A percentile compares a stretch with the other conserved stretches of the same genome.
phyloP scores from a whole-genome alignment of 345 rosid genomes.

The Camelina hispida region DNA sequence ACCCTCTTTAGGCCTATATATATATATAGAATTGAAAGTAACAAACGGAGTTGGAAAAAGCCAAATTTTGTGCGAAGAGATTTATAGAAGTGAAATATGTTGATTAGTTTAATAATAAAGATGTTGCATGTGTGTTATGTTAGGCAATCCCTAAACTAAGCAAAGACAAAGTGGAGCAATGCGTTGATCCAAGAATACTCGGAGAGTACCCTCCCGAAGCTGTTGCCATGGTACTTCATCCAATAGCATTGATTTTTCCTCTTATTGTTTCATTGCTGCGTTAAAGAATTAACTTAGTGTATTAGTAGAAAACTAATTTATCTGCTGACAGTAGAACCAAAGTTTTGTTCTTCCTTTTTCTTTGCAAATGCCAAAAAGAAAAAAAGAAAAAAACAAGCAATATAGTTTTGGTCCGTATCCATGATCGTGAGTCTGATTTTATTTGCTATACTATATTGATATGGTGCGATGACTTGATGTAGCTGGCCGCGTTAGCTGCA shows the following conservation, averaged over 20 bases:
- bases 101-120: neutral
- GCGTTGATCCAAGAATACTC: constrained; percentile 63
- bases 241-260: constrained; percentile 1
- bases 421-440: too few species aligned
- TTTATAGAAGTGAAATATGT: neutral
- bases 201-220: constrained; percentile 73
- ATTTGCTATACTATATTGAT: neutral
- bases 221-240: constrained; percentile 62
- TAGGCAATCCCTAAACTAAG: constrained; percentile 78
- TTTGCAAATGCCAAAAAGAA: too few species aligned
- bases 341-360: too few species aligned
- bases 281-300: neutral
- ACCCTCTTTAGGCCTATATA: neutral
- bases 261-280: constrained; percentile 10
- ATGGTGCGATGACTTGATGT: constrained; percentile 27
- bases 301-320: constrained; percentile 2
- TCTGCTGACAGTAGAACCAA: neutral
- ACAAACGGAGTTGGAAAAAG: neutral
- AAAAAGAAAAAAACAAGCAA: neutral
- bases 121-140: constrained; percentile 11
- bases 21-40: neutral
- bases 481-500: constrained; percentile 80
- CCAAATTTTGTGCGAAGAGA: neutral
- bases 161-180: constrained; percentile 75
- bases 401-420: too few species aligned